Percentiles rank a stretch among this genome's conserved stretches.
These are phyloP conservation scores for Cyclotella choctawhatcheeana DNA, from an alignment of 108 stramenopile genomes.

Conservation along the genomic window DNA sequence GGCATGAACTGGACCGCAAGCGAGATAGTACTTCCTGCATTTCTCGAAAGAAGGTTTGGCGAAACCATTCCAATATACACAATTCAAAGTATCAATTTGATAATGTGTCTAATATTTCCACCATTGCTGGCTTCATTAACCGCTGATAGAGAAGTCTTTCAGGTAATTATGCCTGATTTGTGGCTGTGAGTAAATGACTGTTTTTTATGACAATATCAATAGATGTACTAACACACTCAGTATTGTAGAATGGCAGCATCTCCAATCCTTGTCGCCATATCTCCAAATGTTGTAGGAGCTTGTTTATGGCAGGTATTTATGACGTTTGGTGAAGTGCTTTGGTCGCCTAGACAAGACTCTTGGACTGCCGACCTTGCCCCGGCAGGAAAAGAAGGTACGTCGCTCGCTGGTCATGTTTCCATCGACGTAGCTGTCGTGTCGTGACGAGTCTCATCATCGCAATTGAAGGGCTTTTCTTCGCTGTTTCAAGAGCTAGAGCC, in stretches of 20 bases:
- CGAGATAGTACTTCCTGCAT: conserved; percentile 20
- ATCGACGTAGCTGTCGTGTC: too few species aligned
- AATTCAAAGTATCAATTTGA: conserved; percentile 22
- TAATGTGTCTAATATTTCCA: conserved; percentile 32
- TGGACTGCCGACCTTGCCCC: conserved; percentile 49
- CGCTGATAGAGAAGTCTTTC: conserved; percentile 30
- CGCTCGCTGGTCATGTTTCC: too few species aligned
- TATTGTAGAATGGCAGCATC: conserved; percentile 25
- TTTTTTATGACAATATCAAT: too few species aligned
- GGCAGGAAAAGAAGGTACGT: too few species aligned
- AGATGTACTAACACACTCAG: too few species aligned
- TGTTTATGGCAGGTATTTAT: conserved; percentile 48
- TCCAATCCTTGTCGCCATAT: conserved; percentile 12
- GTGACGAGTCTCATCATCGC: too few species aligned
- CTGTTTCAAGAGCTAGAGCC: conserved; percentile 29
- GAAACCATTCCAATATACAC: conserved; percentile 24
- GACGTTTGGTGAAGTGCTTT: conserved; percentile 51
- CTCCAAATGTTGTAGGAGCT: conserved; percentile 26
- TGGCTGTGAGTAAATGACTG: too few species aligned
- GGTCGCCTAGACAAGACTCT: conserved; percentile 40
- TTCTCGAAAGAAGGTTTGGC: conserved; percentile 24
- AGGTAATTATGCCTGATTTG: conserved; percentile 17
- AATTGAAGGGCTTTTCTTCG: conserved; percentile 54
- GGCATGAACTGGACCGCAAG: conserved; percentile 23
- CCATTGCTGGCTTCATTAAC: conserved; percentile 47